Conservation (phyloP, 306 rosid genomes). For the Cucurbita ficifolia region DNA sequence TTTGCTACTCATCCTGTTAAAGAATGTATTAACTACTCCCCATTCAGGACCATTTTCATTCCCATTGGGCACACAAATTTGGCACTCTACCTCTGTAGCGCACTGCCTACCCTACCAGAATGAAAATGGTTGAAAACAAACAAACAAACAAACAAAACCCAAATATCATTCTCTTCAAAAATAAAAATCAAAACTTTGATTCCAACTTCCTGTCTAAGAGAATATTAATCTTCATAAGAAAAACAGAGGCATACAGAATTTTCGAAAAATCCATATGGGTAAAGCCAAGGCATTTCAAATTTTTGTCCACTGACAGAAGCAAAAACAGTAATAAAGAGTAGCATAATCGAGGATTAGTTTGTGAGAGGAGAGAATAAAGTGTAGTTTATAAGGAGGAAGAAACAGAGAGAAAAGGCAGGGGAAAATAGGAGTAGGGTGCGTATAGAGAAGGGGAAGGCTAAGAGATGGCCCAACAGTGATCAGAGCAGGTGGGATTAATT, state of each 20-base stretch:
- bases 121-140: background rate
- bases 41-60: background rate
- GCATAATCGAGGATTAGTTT: background rate
- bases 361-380: background rate
- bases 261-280: background rate
- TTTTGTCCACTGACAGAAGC: background rate
- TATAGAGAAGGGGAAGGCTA: background rate
- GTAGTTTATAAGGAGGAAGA: background rate
- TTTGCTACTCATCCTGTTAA: too few species aligned
- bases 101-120: background rate
- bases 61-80: background rate
- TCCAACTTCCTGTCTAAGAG: background rate
- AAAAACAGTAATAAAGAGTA: background rate
- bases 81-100: background rate
- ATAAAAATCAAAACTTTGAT: background rate
- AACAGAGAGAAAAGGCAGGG: too few species aligned
- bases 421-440: background rate
- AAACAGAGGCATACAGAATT: too few species aligned
- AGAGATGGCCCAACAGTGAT: background rate
- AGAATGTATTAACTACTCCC: too few species aligned
- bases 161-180: background rate
- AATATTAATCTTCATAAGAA: too few species aligned
- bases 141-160: background rate
- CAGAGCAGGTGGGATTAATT: slow-evolving; percentile 5
- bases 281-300: background rate